These are phyloP conservation scores for Mytilinidion resinicola DNA, from an alignment of 495 filamentous ascomycete genomes.

Conservation along the genomic window DNA sequence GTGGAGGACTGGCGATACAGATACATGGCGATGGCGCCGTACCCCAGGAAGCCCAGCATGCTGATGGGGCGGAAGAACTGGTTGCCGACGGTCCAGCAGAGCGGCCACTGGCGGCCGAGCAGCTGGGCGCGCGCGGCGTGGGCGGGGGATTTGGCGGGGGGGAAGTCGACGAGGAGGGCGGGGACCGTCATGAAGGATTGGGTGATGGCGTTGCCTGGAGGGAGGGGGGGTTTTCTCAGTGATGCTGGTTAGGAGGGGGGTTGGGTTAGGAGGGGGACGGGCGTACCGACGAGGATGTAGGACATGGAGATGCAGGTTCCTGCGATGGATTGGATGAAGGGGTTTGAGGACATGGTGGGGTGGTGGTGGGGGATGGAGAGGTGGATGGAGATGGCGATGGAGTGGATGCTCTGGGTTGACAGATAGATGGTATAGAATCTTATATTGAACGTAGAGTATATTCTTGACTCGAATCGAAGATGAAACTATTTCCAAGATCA, in stretches of 20 bases:
- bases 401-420: no score
- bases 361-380: no score
- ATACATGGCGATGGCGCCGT: slow-evolving; percentile 37
- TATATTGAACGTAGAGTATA: no score
- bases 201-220: slow-evolving; percentile 45
- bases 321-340: slow-evolving; percentile 18
- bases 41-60: slow-evolving; percentile 43
- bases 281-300: slow-evolving; percentile 42
- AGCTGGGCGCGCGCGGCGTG: slow-evolving; percentile 38
- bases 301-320: slow-evolving; percentile 28
- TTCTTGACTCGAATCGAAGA: no score
- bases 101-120: slow-evolving; percentile 44
- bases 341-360: slow-evolving; percentile 21
- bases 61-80: slow-evolving; percentile 46
- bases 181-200: slow-evolving; percentile 49
- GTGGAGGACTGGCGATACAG: slow-evolving; percentile 15
- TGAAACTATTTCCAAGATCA: no score
- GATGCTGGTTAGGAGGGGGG: not conserved
- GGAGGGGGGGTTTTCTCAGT: not conserved
- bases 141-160: slow-evolving; percentile 34
- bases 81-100: slow-evolving; percentile 45
- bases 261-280: not conserved
- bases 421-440: no score
- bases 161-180: slow-evolving; percentile 43
- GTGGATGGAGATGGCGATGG: no score